Evolutionary conservation across 805 yeast species (phyloP).

Genomic region (Sugiyamaella boreocaroliniensis): DNA sequence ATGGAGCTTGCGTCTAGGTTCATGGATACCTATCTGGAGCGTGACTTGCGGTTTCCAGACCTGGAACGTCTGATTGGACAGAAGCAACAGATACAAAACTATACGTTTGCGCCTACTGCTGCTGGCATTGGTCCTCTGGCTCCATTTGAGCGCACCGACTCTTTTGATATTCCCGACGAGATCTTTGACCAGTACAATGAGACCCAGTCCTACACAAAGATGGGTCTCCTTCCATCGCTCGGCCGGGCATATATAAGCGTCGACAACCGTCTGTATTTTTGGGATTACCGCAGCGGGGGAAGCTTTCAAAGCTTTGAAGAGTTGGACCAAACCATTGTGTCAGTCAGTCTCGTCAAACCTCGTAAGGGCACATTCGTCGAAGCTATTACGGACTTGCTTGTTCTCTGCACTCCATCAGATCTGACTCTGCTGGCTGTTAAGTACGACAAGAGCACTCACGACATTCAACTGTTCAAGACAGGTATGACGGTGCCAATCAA

Average conservation of each 20-base stretch:
- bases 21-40: conserved; percentile 25
- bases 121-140: conserved; percentile 29
- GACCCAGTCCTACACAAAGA: conserved; percentile 58
- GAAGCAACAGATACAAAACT: conserved; percentile 4
- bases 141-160: conserved; percentile 69
- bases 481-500: conserved; percentile 73
- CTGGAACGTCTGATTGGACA: conserved; percentile 22
- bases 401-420: conserved; percentile 75
- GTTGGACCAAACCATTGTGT: conserved; percentile 65
- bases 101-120: conserved; percentile 19
- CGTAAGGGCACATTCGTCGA: conserved; percentile 74
- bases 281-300: conserved; percentile 64
- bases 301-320: conserved; percentile 80
- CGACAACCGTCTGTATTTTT: conserved; percentile 73
- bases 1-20: conserved; percentile 25
- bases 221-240: conserved; percentile 79
- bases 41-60: conserved; percentile 31
- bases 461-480: conserved; percentile 70
- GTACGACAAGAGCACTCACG: conserved; percentile 33
- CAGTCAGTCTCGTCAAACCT: conserved; percentile 75
- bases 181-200: conserved; percentile 62
- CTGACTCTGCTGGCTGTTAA: conserved; percentile 72
- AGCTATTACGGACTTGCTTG: conserved; percentile 61
- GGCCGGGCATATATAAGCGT: conserved; percentile 79
- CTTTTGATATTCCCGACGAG: conserved; percentile 71